Evolutionary conservation across 108 stramenopile genomes (phyloP).

Genomic region (Skeletonema costatum): DNA sequence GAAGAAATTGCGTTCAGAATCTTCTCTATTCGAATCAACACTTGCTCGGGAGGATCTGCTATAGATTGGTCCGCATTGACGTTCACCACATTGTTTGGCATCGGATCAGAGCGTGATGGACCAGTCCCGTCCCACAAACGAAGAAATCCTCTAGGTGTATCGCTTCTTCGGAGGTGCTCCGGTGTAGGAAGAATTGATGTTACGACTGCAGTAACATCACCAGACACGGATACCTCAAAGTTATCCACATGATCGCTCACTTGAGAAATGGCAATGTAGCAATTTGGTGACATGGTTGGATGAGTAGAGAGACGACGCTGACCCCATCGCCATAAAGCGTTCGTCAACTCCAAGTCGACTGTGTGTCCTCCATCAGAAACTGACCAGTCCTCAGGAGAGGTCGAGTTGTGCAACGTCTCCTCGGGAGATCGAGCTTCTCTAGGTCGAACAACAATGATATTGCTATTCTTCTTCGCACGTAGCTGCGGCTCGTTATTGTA

Average conservation of each 20-base stretch:
- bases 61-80: not conserved
- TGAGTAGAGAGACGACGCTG: constrained; percentile 49
- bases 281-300: constrained; percentile 57
- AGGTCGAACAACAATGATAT: constrained; percentile 21
- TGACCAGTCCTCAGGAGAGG: constrained; percentile 27
- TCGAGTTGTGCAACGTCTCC: constrained; percentile 20
- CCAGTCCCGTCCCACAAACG: constrained; percentile 92
- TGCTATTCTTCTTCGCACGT: constrained; percentile 17
- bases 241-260: constrained; percentile 31
- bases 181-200: constrained; percentile 56
- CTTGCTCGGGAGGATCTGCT: constrained; percentile 64
- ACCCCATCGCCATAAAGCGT: constrained; percentile 75
- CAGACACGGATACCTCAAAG: constrained; percentile 35
- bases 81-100: not conserved
- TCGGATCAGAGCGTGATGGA: constrained; percentile 63
- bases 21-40: constrained; percentile 46
- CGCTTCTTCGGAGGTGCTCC: constrained; percentile 29
- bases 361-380: constrained; percentile 8
- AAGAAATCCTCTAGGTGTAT: constrained; percentile 62
- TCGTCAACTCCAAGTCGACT: constrained; percentile 20
- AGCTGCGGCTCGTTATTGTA: constrained; percentile 43
- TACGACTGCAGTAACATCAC: constrained; percentile 77
- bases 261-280: constrained; percentile 38
- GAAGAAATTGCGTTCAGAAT: constrained; percentile 16
- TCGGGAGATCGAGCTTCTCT: constrained; percentile 9